Evolutionary conservation across 176 grass and related monocot genomes (phyloP).

Genomic region (Carex cristatella): DNA sequence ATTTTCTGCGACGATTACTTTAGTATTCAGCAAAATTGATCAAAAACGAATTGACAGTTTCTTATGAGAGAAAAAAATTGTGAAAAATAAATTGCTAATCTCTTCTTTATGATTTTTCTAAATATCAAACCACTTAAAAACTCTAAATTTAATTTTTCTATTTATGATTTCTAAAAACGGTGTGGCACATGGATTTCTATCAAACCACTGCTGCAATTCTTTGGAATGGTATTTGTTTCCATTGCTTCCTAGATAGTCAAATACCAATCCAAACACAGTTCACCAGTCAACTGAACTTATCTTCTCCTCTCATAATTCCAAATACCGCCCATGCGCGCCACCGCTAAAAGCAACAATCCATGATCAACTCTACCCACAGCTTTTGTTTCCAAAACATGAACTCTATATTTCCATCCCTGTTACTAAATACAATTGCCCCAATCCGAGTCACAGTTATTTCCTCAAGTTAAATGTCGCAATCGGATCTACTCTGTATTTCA

Average conservation of each 20-base stretch:
- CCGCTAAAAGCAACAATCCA: background rate
- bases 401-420: background rate
- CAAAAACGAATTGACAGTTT: no score
- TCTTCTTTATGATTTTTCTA: no score
- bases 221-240: no score
- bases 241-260: background rate
- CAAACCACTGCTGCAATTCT: no score
- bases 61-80: no score
- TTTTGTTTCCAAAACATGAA: background rate
- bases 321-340: background rate
- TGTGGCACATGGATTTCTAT: no score
- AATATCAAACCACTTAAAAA: no score
- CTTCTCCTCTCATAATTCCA: background rate
- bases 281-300: background rate
- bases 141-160: no score
- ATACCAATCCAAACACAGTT: background rate
- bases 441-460: background rate
- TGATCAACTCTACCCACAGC: background rate
- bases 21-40: no score
- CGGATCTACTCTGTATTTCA: background rate
- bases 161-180: no score
- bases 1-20: no score
- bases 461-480: background rate
- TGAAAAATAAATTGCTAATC: no score
- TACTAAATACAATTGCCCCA: background rate